Evolutionary conservation across 2,329 filamentous ascomycete species (phyloP).

Genomic region (Ceratocystis diversiconidia): DNA sequence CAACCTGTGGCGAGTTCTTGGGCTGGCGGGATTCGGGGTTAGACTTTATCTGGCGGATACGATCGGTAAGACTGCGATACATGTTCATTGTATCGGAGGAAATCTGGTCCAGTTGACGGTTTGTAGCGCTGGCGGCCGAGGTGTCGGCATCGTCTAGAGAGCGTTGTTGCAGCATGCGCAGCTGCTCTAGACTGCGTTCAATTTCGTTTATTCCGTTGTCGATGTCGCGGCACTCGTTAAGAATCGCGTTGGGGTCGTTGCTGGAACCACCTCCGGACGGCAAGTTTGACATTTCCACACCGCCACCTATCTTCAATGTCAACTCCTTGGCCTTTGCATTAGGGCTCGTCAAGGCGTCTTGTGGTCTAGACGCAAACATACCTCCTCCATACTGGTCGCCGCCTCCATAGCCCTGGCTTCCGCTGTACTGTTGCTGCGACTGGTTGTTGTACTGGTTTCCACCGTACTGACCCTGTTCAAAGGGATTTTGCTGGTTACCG

Average conservation of each 20-base stretch:
- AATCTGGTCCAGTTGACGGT: conserved; percentile 56
- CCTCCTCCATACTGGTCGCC: conserved; percentile 22
- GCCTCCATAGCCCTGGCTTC: conserved; percentile 26
- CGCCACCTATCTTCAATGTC: conserved; percentile 18
- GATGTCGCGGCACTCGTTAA: conserved; percentile 74
- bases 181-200: conserved; percentile 55
- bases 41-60: conserved; percentile 70
- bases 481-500: conserved; percentile 40
- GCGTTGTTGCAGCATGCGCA: conserved; percentile 56
- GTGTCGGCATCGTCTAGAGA: conserved; percentile 64
- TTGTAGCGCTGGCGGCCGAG: conserved; percentile 48
- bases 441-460: conserved; percentile 24
- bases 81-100: conserved; percentile 68
- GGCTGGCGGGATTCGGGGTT: conserved; percentile 59
- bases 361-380: conserved; percentile 14
- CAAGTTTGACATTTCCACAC: conserved; percentile 20
- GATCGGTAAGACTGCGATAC: conserved; percentile 65
- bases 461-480: conserved; percentile 38
- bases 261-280: conserved; percentile 11
- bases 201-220: conserved; percentile 63
- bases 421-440: conserved; percentile 18
- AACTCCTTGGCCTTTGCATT: conserved; percentile 17
- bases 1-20: conserved; percentile 67
- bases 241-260: conserved; percentile 56
- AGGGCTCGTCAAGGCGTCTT: conserved; percentile 12